These are phyloP conservation scores for Wickerhamiella sergipiensis DNA, from an alignment of 805 yeast species.

Conservation along the genomic window DNA sequence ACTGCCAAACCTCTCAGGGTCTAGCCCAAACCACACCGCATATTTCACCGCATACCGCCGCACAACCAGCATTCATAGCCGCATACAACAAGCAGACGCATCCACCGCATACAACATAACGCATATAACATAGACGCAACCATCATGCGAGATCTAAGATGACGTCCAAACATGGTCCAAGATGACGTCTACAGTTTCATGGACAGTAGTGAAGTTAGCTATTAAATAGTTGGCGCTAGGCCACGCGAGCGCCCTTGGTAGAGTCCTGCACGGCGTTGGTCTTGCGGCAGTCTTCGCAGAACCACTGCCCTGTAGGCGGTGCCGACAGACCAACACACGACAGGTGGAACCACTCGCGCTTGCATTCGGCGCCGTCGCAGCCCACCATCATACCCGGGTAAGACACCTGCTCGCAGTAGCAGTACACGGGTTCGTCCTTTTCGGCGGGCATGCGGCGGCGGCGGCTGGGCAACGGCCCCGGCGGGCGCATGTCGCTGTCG, in stretches of 20 bases:
- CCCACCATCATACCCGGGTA: conserved; percentile 99
- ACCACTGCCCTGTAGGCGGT: conserved; percentile 80
- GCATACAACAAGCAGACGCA: too few species aligned
- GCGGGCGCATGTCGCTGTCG: conserved; percentile 15
- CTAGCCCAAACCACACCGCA: too few species aligned
- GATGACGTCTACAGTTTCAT: too few species aligned
- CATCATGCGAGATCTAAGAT: too few species aligned
- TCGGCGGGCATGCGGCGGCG: conserved; percentile 7
- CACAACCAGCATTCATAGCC: too few species aligned
- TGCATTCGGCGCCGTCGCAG: conserved; percentile 89
- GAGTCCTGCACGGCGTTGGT: conserved; percentile 11
- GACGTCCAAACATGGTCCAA: too few species aligned
- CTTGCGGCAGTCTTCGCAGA: conserved; percentile 48
- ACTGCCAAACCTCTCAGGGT: too few species aligned
- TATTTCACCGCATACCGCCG: too few species aligned
- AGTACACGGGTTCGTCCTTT: conserved; percentile 67
- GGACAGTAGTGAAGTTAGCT: too few species aligned
- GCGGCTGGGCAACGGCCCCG: conserved; percentile 2
- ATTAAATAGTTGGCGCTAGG: neutral
- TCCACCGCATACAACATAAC: too few species aligned
- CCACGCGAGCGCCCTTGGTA: neutral
- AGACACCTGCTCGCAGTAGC: conserved; percentile 93
- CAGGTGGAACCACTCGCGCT: conserved; percentile 89
- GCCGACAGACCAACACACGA: conserved; percentile 82
- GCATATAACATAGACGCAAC: too few species aligned